These are phyloP conservation scores for Candida michaelii DNA, from an alignment of 805 yeast genomes.

Conservation along the genomic window DNA sequence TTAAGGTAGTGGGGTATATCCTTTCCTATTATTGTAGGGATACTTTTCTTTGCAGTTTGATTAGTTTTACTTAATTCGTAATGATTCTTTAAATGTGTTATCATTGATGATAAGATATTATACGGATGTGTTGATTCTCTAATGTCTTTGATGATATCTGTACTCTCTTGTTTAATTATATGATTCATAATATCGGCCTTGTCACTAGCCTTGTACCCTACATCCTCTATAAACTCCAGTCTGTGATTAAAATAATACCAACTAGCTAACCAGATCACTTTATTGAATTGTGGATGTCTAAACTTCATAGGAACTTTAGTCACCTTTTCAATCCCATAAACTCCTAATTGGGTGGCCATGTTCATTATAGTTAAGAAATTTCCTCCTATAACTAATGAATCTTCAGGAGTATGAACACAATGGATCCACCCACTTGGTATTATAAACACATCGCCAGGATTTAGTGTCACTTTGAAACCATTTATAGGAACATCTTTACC, in stretches of 20 bases:
- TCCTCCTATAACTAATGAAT: conserved; percentile 84
- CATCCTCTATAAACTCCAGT: conserved; percentile 21
- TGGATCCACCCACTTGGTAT: conserved; percentile 95
- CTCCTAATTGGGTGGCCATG: conserved; percentile 59
- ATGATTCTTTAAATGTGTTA: conserved; percentile 30
- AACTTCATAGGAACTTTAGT: conserved; percentile 76
- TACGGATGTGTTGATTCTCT: conserved; percentile 3
- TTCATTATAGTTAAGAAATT: conserved; percentile 72
- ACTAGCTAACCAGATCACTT: conserved; percentile 68
- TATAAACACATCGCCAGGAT: conserved; percentile 70
- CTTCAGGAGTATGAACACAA: conserved; percentile 79
- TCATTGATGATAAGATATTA: conserved; percentile 9
- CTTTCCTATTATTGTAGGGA: conserved; percentile 33
- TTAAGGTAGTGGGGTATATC: not conserved
- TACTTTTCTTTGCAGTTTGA: conserved; percentile 31
- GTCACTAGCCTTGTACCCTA: conserved; percentile 13
- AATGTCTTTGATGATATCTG: no score
- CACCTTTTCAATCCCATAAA: conserved; percentile 59
- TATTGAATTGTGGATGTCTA: conserved; percentile 74
- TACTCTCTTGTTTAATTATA: not conserved
- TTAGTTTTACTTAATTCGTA: conserved; percentile 32
- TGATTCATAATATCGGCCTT: no score
- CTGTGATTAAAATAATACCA: conserved; percentile 37
- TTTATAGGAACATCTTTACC: conserved; percentile 30
- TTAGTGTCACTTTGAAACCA: conserved; percentile 56